phyloP scores from a whole-genome alignment of 2,329 filamentous ascomycete species.

The Paraphoma sp. region DNA sequence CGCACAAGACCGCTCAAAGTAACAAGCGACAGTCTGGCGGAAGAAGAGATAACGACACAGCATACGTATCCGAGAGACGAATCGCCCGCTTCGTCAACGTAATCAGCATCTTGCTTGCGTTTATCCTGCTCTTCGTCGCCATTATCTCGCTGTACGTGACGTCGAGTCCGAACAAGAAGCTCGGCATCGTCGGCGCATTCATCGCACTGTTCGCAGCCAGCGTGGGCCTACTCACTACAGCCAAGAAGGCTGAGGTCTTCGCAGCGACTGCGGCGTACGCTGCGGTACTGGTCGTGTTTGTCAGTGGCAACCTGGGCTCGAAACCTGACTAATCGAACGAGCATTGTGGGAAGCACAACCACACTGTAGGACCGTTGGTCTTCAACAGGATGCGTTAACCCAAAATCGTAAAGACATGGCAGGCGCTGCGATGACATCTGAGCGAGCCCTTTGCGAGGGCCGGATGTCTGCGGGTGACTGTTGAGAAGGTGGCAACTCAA shows the following conservation, averaged over 20 bases:
- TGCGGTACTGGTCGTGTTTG: constrained; percentile 29
- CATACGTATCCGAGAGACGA: neutral
- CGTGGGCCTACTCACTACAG: neutral
- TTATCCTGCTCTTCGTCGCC: neutral
- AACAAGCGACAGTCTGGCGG: neutral
- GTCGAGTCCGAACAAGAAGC: neutral
- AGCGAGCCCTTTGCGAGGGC: no score
- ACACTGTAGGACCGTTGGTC: no score
- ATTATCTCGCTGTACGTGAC: neutral
- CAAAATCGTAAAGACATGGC: no score
- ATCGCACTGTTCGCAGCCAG: neutral
- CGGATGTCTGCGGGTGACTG: no score
- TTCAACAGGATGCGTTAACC: no score
- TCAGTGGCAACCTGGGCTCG: constrained; percentile 24
- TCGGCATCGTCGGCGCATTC: neutral
- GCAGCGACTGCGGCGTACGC: constrained; percentile 32
- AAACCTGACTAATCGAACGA: neutral
- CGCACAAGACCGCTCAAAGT: neutral
- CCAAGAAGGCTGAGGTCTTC: constrained; percentile 10
- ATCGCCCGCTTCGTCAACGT: neutral
- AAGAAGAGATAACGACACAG: neutral
- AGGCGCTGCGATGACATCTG: no score
- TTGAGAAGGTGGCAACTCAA: no score
- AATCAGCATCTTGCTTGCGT: neutral
- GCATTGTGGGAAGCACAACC: no score